These are phyloP conservation scores for Xenoacremonium recifei DNA, from an alignment of 2,329 filamentous ascomycete species.

Conservation along the genomic window DNA sequence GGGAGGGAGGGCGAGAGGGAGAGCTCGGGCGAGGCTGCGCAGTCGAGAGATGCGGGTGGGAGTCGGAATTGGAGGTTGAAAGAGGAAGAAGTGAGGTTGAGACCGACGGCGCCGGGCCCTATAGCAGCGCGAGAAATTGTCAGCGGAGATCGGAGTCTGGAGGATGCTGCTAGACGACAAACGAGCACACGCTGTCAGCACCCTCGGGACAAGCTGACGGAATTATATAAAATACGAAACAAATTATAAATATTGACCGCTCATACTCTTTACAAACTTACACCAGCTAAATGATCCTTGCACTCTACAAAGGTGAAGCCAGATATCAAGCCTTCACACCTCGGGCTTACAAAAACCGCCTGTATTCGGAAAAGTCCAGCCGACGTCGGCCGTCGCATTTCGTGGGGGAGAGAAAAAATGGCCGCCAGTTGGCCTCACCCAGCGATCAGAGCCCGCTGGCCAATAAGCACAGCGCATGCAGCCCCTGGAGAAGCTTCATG, in stretches of 20 bases:
- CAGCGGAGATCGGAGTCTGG: slow-evolving; percentile 9
- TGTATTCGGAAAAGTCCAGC: slow-evolving; percentile 15
- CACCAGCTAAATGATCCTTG: no score
- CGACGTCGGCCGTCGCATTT: slow-evolving; percentile 21
- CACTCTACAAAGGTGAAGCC: no score
- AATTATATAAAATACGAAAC: no score
- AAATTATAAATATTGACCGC: no score
- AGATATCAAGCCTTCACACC: no score
- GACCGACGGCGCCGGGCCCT: slow-evolving; percentile 28
- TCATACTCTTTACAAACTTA: not conserved
- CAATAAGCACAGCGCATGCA: not conserved
- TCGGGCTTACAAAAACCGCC: slow-evolving; percentile 2
- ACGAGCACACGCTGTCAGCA: no score
- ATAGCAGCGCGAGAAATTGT: slow-evolving; percentile 26
- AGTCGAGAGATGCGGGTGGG: not conserved
- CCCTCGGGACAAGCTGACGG: no score
- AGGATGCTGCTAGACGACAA: not conserved
- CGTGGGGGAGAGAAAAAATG: slow-evolving; percentile 4
- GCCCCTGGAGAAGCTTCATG: no score
- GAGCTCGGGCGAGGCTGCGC: not conserved
- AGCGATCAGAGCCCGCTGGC: not conserved
- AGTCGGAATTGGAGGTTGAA: not conserved
- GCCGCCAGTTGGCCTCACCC: not conserved
- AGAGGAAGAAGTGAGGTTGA: not conserved
- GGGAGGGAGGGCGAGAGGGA: not conserved